These are phyloP conservation scores for Euryodendron excelsum DNA, from an alignment of 148 eudicot species.

Conservation along the genomic window DNA sequence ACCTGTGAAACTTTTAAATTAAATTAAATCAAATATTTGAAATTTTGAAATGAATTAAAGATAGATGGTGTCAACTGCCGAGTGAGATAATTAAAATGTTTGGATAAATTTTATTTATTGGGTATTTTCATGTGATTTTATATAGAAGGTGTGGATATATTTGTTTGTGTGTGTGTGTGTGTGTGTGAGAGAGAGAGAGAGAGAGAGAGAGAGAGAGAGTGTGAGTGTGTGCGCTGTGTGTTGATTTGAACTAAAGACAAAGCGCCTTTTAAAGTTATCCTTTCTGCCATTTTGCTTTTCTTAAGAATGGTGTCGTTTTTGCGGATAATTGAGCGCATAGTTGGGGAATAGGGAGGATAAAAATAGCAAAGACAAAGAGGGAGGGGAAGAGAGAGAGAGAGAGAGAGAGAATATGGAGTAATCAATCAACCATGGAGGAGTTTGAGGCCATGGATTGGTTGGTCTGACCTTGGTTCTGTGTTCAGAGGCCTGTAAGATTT, in stretches of 20 bases:
- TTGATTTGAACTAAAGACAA: constrained; percentile 32
- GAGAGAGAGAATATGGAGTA: constrained; percentile 6
- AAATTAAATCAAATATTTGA: neutral
- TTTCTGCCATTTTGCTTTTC: constrained; percentile 22
- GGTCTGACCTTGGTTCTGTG: constrained; percentile 13
- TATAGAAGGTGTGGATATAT: neutral
- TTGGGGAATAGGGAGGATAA: constrained; percentile 7
- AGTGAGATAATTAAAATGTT: neutral
- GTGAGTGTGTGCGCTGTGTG: too few relatives aligned
- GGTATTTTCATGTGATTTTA: neutral
- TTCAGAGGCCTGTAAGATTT: constrained; percentile 20
- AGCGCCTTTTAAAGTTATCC: constrained; percentile 22
- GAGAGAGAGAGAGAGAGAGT: neutral
- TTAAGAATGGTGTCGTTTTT: constrained; percentile 23
- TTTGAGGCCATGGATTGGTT: constrained; percentile 8
- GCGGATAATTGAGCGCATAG: constrained; percentile 23
- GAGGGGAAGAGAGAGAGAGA: constrained; percentile 8
- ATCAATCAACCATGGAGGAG: constrained; percentile 21
- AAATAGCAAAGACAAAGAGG: constrained; percentile 13
- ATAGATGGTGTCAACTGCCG: too few relatives aligned
- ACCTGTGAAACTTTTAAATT: neutral
- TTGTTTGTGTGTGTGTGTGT: neutral
- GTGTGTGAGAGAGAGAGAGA: neutral
- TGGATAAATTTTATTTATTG: neutral
- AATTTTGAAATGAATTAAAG: too few relatives aligned